A percentile compares a stretch with the other conserved stretches of the same genome.
Evolutionary conservation across 169 alveolate species (phyloP).

Genomic region (Hammondia hammondi): DNA sequence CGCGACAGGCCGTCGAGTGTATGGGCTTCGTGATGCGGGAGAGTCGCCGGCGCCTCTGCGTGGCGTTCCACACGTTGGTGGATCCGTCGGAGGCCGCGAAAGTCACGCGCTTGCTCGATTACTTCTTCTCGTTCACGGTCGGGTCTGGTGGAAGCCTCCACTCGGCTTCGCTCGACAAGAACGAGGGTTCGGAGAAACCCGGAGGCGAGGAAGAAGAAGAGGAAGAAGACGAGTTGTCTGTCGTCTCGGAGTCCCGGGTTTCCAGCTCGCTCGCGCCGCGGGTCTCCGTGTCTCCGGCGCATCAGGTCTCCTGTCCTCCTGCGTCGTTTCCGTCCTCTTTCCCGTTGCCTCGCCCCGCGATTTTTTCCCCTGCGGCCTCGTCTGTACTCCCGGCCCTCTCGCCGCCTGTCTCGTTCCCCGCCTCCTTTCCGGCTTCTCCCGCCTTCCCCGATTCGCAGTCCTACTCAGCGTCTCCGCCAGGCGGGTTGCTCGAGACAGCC

Average conservation of each 20-base stretch:
- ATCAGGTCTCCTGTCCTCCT: background rate
- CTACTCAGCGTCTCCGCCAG: too few species aligned
- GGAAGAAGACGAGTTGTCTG: background rate
- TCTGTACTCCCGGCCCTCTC: too few species aligned
- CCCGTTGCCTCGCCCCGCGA: background rate
- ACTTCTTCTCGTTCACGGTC: background rate
- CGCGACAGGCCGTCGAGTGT: constrained; percentile 46
- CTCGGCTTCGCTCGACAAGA: constrained; percentile 7
- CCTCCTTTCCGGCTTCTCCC: too few species aligned
- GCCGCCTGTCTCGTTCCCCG: too few species aligned
- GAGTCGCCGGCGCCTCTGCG: constrained; percentile 43
- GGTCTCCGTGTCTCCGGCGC: background rate
- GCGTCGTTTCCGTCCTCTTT: background rate
- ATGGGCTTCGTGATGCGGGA: constrained; percentile 46
- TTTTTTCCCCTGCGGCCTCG: too few species aligned
- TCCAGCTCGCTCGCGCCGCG: background rate
- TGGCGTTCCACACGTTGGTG: constrained; percentile 28
- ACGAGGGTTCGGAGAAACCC: background rate
- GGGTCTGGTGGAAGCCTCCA: background rate
- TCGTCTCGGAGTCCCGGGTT: background rate
- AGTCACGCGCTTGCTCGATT: background rate
- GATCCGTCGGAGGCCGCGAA: background rate
- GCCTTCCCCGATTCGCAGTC: too few species aligned
- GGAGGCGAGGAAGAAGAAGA: background rate
- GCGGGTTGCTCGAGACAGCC: too few species aligned